phyloP scores from a whole-genome alignment of 148 eudicot species.

The Beta vulgaris region DNA sequence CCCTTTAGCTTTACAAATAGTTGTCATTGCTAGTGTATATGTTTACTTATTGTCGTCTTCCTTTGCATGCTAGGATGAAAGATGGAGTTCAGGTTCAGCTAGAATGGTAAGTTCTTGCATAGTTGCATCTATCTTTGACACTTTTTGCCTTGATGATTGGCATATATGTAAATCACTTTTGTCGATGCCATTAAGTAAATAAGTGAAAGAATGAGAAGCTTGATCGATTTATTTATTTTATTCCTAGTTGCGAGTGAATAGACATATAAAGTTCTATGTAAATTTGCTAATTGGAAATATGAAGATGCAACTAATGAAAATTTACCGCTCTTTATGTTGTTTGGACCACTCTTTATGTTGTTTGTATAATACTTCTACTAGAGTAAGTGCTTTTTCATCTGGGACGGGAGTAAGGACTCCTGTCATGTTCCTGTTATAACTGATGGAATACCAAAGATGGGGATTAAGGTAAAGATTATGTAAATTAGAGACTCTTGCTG shows the following conservation, averaged over 20 bases:
- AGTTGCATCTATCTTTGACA: no score
- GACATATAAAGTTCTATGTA: background rate
- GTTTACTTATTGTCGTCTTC: background rate
- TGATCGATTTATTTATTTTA: background rate
- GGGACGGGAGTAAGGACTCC: background rate
- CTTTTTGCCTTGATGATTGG: background rate
- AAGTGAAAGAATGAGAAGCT: background rate
- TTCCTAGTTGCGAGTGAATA: background rate
- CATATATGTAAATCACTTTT: background rate
- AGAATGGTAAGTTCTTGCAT: slow-evolving; percentile 55
- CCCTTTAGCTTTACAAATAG: no score
- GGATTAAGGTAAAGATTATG: background rate
- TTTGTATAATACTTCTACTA: no score
- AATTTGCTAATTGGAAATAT: background rate
- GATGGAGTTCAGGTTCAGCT: slow-evolving; percentile 92
- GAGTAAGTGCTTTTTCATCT: no score
- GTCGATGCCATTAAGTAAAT: background rate
- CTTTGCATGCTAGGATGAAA: slow-evolving; percentile 54
- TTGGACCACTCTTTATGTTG: no score
- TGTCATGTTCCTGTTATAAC: background rate
- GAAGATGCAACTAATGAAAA: no score
- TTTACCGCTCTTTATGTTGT: no score
- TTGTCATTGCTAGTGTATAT: background rate
- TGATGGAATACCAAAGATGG: background rate
- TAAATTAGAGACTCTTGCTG: background rate